phyloP scores from a whole-genome alignment of 805 yeast species.

The Candida broadrunensis region DNA sequence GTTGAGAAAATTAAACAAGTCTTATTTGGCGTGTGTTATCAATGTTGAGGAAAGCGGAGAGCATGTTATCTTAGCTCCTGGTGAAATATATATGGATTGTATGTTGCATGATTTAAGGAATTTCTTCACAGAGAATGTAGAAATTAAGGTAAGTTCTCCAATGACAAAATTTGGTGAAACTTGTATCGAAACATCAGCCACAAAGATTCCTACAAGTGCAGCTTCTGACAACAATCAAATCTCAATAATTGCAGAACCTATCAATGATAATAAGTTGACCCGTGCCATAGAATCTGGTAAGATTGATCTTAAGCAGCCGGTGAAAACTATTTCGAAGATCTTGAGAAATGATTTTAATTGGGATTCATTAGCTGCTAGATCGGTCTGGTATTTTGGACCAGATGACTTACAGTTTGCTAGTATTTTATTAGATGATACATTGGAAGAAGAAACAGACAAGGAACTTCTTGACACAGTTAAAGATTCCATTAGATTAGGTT shows the following conservation, averaged over 20 bases:
- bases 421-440: constrained; percentile 65
- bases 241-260: constrained; percentile 75
- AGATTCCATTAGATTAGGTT: constrained; percentile 68
- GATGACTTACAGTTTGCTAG: constrained; percentile 46
- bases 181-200: constrained; percentile 58
- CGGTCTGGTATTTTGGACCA: constrained; percentile 73
- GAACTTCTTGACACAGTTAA: constrained; percentile 41
- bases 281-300: constrained; percentile 54
- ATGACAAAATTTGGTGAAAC: constrained; percentile 79
- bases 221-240: constrained; percentile 55
- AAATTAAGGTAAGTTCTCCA: constrained; percentile 83
- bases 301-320: constrained; percentile 32
- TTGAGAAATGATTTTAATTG: constrained; percentile 62
- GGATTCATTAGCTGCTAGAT: constrained; percentile 82
- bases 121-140: constrained; percentile 56
- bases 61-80: constrained; percentile 74
- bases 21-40: constrained; percentile 65
- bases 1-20: constrained; percentile 55
- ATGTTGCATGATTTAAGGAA: constrained; percentile 71
- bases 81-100: constrained; percentile 86
- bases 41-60: constrained; percentile 89
- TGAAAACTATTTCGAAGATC: constrained; percentile 47
- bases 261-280: constrained; percentile 49
- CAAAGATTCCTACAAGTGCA: constrained; percentile 56
- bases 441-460: constrained; percentile 66